phyloP scores from a whole-genome alignment of 2,329 filamentous ascomycete genomes.

The Aspergillus tamarii region DNA sequence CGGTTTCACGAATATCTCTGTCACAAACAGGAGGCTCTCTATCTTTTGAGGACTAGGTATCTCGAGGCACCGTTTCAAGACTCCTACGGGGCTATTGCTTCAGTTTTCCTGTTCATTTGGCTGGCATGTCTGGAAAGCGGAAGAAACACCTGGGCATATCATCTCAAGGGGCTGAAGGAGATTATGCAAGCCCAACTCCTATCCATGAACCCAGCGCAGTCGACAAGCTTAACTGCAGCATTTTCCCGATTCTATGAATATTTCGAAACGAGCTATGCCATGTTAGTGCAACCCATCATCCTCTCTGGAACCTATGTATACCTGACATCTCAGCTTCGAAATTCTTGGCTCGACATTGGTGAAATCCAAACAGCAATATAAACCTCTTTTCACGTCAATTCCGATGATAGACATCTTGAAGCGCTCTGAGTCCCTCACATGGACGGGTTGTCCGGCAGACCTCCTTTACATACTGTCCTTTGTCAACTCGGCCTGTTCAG shows the following conservation, averaged over 20 bases:
- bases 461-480: background rate
- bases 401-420: background rate
- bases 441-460: background rate
- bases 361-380: background rate
- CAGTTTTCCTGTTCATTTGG: slow-evolving; percentile 16
- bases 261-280: slow-evolving; percentile 1
- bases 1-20: background rate
- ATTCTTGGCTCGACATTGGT: background rate
- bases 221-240: background rate
- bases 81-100: slow-evolving; percentile 9
- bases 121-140: slow-evolving; percentile 18
- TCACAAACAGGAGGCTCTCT: background rate
- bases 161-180: slow-evolving; percentile 14
- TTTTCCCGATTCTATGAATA: slow-evolving; percentile 2
- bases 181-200: slow-evolving; percentile 6
- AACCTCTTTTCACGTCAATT: background rate
- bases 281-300: background rate
- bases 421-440: background rate
- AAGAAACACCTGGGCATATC: slow-evolving; percentile 18
- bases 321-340: background rate
- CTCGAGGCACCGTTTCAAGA: background rate
- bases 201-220: background rate
- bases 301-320: accelerated
- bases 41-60: background rate
- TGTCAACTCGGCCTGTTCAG: background rate